Evolutionary conservation across 2,329 filamentous ascomycete species (phyloP), one percentile per base, ranked within the genome.

Genomic region (Penicillium corylophilum): DNA sequence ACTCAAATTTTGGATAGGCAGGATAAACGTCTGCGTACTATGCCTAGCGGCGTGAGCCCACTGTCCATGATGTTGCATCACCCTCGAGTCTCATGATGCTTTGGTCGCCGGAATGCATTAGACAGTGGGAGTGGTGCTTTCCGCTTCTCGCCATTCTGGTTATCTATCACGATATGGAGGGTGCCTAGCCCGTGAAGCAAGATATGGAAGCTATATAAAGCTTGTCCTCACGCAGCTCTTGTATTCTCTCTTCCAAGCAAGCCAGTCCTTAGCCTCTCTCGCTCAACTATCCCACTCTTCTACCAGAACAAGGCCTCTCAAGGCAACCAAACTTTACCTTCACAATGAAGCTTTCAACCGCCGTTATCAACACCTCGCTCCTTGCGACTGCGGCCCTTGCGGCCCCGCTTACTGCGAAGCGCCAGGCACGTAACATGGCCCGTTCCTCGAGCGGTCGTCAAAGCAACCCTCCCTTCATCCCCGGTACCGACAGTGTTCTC

Each of bases 281-380:
- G 35, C 10, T 38, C 16, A 38, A 5, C 18, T 20, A 4, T 20
- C 16, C 35, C 18, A 38, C 4, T 20, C 35, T 38, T 38, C 35
- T 18, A 38, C 20, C 33, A 12, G 12, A 20, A 18, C 8, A 8
- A 36, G 16, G 9, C 35, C 35, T 22, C 10, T 13, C 4, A 38
- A 20, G 16, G 9, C 35, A 38, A 38, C 4, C 9, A 8, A 28
- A 38, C 6, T 3, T 18, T 20, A 38, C 16, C 10, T 13, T 20
- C 68, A 77, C 57, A 40, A 83, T 83, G 80, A 82, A 78, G 71
- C 68, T 78, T 68, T 61, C 74, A 46, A 55, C 73, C 43, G 50
- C 70, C 51, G 58, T 74, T 16, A 8, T 67, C 36, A 57, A 65
- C 53, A 64, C 69, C 56, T 63, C 71, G 45, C 58, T 79, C 40